phyloP scores from a whole-genome alignment of 2,329 filamentous ascomycete species.

The Fusarium stilboides region DNA sequence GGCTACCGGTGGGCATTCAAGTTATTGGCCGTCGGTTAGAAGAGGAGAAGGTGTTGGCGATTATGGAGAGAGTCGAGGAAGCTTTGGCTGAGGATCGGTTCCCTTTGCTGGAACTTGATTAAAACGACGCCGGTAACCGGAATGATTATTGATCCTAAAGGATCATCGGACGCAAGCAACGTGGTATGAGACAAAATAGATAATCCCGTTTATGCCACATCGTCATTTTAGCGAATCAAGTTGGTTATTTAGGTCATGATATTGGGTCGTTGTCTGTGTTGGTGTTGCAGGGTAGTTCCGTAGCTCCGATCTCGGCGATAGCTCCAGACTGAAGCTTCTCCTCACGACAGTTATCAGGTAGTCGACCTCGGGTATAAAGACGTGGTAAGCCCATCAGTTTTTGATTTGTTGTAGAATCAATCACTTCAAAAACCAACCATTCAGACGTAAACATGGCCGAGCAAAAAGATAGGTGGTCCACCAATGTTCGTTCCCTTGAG shows the following conservation, averaged over 20 bases:
- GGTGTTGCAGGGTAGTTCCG: conserved; percentile 17
- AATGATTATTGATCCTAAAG: not conserved
- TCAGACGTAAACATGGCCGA: conserved; percentile 39
- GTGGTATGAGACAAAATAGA: not conserved
- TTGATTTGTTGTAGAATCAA: not conserved
- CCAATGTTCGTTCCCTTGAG: conserved; percentile 42
- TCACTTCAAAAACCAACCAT: not conserved
- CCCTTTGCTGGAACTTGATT: conserved; percentile 65
- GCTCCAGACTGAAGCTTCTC: conserved; percentile 29
- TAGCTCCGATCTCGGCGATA: conserved; percentile 47
- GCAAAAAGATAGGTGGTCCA: conserved; percentile 50
- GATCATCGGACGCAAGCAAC: not conserved
- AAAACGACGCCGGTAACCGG: conserved; percentile 21
- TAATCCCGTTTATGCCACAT: conserved; percentile 2
- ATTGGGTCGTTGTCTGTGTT: conserved; percentile 15
- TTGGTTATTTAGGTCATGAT: conserved; percentile 26
- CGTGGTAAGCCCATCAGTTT: not conserved
- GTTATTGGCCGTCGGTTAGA: conserved; percentile 84
- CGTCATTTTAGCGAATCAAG: conserved; percentile 27
- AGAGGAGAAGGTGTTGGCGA: conserved; percentile 88
- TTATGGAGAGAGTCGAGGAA: conserved; percentile 85
- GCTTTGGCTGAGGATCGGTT: conserved; percentile 75
- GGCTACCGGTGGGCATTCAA: conserved; percentile 88
- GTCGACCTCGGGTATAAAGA: conserved; percentile 35
- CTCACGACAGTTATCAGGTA: conserved; percentile 22